These are phyloP conservation scores for Trypanosoma vivax DNA, from an alignment of 208 protist genomes.

Conservation along the genomic window DNA sequence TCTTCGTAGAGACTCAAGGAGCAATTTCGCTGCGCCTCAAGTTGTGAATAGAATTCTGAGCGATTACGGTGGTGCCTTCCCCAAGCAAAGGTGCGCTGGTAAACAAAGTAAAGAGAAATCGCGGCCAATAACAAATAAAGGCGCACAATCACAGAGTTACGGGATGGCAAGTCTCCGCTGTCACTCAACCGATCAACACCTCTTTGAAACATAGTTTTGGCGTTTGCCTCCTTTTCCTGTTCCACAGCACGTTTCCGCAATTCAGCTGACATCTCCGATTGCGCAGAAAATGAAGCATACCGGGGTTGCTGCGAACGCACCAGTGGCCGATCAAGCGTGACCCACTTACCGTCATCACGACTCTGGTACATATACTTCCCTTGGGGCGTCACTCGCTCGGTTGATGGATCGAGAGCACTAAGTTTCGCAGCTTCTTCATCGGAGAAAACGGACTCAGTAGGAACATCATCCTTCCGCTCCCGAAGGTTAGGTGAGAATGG, in stretches of 20 bases:
- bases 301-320: constrained; percentile 50
- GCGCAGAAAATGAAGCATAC: constrained; percentile 56
- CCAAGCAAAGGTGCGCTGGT: constrained; percentile 60
- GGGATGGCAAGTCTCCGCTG: constrained; percentile 59
- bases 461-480: background rate
- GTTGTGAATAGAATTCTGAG: constrained; percentile 41
- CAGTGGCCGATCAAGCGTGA: constrained; percentile 57
- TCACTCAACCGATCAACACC: constrained; percentile 44
- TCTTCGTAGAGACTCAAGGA: constrained; percentile 32
- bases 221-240: constrained; percentile 59
- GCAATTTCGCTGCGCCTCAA: constrained; percentile 40
- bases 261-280: constrained; percentile 56
- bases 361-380: constrained; percentile 79
- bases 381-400: constrained; percentile 51
- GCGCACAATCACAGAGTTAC: constrained; percentile 33
- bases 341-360: constrained; percentile 70
- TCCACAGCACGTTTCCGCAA: constrained; percentile 49
- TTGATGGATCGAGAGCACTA: constrained; percentile 60
- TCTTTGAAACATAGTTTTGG: constrained; percentile 60
- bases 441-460: constrained; percentile 9
- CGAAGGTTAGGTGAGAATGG: constrained; percentile 1
- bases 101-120: constrained; percentile 47
- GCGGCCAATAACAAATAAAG: constrained; percentile 37
- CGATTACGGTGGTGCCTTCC: constrained; percentile 32
- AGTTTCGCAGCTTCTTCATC: constrained; percentile 64